Conservation (phyloP, 2,329 filamentous ascomycete species). For the Chaetomium globosum region DNA sequence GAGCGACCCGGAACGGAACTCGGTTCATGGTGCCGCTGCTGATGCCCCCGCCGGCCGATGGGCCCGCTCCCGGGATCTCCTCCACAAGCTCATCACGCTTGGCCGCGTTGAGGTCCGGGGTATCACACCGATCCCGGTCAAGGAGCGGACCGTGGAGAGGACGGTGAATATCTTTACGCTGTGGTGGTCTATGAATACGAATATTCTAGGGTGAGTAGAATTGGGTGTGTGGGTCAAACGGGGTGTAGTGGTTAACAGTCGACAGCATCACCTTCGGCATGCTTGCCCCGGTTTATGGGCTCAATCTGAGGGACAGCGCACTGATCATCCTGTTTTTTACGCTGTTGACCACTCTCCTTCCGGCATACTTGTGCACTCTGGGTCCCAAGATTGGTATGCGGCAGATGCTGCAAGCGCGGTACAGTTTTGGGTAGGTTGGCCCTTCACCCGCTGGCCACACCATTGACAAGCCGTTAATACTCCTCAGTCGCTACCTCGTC, state of each 20-base stretch:
- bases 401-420: constrained; percentile 67
- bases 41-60: constrained; percentile 14
- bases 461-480: neutral
- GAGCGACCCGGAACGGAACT: constrained; percentile 12
- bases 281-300: constrained; percentile 58
- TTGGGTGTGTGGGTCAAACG: neutral
- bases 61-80: constrained; percentile 17
- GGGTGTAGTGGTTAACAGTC: constrained; percentile 5
- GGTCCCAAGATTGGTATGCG: constrained; percentile 66
- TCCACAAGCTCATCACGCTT: constrained; percentile 21
- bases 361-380: constrained; percentile 60
- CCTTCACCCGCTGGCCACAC: neutral
- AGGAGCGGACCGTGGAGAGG: constrained; percentile 46
- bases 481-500: constrained; percentile 55
- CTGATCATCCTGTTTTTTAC: constrained; percentile 67
- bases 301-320: constrained; percentile 58
- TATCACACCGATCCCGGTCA: constrained; percentile 48
- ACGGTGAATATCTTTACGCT: constrained; percentile 53
- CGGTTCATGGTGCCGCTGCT: neutral
- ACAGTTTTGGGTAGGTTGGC: constrained; percentile 57
- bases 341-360: constrained; percentile 55
- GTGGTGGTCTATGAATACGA: constrained; percentile 54
- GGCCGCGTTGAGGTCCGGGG: constrained; percentile 49
- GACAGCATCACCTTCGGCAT: constrained; percentile 65
- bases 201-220: constrained; percentile 49